Evolutionary conservation across 495 filamentous ascomycete species (phyloP).

Genomic region (Lepraria neglecta): DNA sequence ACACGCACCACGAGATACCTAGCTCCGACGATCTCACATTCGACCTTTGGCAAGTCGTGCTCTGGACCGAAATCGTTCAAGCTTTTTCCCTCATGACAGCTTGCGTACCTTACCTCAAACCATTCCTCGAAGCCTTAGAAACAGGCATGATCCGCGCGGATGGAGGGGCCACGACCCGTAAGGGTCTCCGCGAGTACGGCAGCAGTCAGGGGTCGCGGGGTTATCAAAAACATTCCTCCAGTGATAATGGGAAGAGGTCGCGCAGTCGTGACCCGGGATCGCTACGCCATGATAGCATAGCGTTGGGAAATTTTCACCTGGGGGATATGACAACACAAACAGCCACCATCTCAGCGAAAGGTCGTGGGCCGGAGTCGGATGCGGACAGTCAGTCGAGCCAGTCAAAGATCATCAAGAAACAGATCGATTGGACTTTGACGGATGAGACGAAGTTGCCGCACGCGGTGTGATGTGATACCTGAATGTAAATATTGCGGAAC

Average conservation of each 20-base stretch:
- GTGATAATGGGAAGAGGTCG: background rate
- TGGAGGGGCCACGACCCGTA: background rate
- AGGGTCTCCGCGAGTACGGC: background rate
- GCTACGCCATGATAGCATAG: background rate
- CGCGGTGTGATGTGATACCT: background rate
- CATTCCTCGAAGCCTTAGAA: slow-evolving; percentile 20
- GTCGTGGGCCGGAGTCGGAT: background rate
- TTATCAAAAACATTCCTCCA: background rate
- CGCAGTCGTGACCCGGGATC: background rate
- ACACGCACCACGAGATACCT: slow-evolving; percentile 11
- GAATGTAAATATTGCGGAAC: background rate
- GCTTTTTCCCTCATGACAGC: slow-evolving; percentile 18
- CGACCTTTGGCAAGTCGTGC: slow-evolving; percentile 17
- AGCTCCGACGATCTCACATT: slow-evolving; percentile 16
- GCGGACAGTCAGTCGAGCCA: slow-evolving; percentile 6
- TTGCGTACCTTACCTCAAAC: slow-evolving; percentile 24
- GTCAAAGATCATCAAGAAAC: slow-evolving; percentile 6
- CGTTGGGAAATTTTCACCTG: background rate
- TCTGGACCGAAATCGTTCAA: slow-evolving; percentile 18
- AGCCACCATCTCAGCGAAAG: background rate
- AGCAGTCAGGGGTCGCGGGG: slow-evolving; percentile 1
- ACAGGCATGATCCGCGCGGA: slow-evolving; percentile 24
- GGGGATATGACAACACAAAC: slow-evolving; percentile 3
- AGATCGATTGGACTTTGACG: slow-evolving; percentile 6
- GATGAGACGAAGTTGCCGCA: background rate